phyloP scores from a whole-genome alignment of 495 filamentous ascomycete genomes.

The Hyaloscypha finlandica region DNA sequence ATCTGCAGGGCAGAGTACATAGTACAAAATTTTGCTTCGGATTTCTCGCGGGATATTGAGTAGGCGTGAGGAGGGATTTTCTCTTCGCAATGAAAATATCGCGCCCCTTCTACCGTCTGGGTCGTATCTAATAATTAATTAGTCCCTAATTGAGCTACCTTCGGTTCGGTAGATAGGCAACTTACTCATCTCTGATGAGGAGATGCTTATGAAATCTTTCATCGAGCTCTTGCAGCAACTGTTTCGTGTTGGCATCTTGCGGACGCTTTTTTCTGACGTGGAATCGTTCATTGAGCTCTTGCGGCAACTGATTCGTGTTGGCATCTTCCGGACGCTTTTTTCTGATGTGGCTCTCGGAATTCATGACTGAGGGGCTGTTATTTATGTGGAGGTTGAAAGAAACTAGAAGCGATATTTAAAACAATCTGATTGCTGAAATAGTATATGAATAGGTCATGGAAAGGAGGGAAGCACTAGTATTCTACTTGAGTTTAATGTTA shows the following conservation, averaged over 20 bases:
- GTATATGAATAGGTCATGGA: too few relatives aligned
- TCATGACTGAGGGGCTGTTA: not conserved
- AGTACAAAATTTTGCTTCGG: conserved; percentile 3
- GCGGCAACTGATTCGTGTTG: not conserved
- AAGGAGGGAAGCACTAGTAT: too few relatives aligned
- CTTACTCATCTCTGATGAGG: conserved; percentile 1
- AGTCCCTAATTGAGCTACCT: not conserved
- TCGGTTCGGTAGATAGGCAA: not conserved
- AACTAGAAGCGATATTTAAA: not conserved
- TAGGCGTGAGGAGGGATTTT: not conserved
- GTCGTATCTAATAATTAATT: not conserved
- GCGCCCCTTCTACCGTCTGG: not conserved
- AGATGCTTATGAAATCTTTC: not conserved
- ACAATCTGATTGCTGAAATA: too few relatives aligned
- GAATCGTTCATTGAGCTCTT: not conserved
- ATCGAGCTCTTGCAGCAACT: not conserved
- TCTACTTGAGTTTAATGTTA: too few relatives aligned
- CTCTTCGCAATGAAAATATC: not conserved
- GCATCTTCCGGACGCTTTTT: not conserved
- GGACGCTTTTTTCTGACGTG: not conserved
- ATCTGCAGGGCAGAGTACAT: conserved; percentile 1
- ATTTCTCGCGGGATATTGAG: not conserved
- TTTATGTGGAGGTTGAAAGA: not conserved
- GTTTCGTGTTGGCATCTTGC: not conserved
- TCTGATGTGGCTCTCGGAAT: not conserved